Percentiles rank a stretch among this genome's conserved stretches.
Evolutionary conservation across 1,284 basidiomycete species (phyloP).

Genomic region (Cystobasidium pallidum): DNA sequence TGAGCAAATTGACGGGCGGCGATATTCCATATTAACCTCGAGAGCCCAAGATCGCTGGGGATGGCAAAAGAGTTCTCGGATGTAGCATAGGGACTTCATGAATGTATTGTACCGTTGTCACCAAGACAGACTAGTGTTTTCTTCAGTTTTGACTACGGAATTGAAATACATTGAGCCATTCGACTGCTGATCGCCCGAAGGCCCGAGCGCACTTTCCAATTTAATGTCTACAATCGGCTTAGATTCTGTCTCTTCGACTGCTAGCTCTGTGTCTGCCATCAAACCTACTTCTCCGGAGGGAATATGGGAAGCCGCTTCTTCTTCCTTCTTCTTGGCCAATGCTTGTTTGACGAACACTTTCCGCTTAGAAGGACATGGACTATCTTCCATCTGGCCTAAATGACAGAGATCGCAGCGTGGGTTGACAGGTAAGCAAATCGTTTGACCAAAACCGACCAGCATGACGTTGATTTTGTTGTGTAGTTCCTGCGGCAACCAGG

Average conservation of each 20-base stretch:
- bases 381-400: slow-evolving; percentile 54
- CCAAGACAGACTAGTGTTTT: slow-evolving; percentile 11
- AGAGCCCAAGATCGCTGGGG: background rate
- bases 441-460: slow-evolving; percentile 92
- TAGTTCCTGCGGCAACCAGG: slow-evolving; percentile 80
- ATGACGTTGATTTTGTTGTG: slow-evolving; percentile 83
- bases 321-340: slow-evolving; percentile 39
- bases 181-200: background rate
- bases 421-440: slow-evolving; percentile 77
- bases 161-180: slow-evolving; percentile 28
- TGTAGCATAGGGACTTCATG: slow-evolving; percentile 21
- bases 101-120: background rate
- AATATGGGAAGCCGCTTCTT: background rate
- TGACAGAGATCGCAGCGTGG: slow-evolving; percentile 80
- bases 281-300: slow-evolving; percentile 16
- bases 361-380: slow-evolving; percentile 57
- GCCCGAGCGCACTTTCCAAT: slow-evolving; percentile 21
- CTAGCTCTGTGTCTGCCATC: slow-evolving; percentile 15
- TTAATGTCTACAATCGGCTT: slow-evolving; percentile 38
- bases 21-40: background rate
- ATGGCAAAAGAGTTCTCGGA: background rate
- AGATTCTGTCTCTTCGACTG: slow-evolving; percentile 28
- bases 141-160: slow-evolving; percentile 12
- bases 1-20: slow-evolving; percentile 22
- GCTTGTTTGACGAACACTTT: slow-evolving; percentile 45